These are phyloP conservation scores for Penicillium pancosmium DNA, from an alignment of 495 filamentous ascomycete species.

Conservation along the genomic window DNA sequence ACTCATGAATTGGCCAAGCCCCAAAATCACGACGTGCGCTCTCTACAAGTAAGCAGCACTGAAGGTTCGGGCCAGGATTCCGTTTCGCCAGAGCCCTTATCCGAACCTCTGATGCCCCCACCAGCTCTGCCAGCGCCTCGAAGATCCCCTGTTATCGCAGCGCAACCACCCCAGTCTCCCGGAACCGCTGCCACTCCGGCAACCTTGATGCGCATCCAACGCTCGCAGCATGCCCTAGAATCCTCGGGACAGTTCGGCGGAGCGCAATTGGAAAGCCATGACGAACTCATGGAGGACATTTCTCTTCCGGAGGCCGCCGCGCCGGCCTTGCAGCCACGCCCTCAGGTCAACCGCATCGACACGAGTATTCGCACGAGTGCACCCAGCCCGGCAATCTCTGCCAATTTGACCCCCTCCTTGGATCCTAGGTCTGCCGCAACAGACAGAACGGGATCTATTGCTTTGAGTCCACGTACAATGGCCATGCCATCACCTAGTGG, in stretches of 20 bases:
- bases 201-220: conserved; percentile 76
- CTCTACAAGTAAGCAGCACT: conserved; percentile 48
- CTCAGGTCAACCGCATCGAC: conserved; percentile 48
- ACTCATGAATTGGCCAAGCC: conserved; percentile 36
- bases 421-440: conserved; percentile 32
- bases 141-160: conserved; percentile 56
- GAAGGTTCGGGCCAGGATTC: conserved; percentile 69
- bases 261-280: conserved; percentile 39
- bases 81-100: conserved; percentile 70
- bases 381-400: conserved; percentile 32
- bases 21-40: conserved; percentile 38
- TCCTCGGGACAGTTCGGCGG: conserved; percentile 31
- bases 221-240: conserved; percentile 36
- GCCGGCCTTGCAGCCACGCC: conserved; percentile 29
- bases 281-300: conserved; percentile 69
- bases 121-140: conserved; percentile 58
- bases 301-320: conserved; percentile 66
- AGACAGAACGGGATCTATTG: conserved; percentile 32
- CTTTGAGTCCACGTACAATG: conserved; percentile 38
- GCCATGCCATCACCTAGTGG: conserved; percentile 51
- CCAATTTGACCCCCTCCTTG: conserved; percentile 34
- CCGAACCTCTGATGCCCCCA: conserved; percentile 72
- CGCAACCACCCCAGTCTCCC: conserved; percentile 35
- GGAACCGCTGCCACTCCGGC: conserved; percentile 73
- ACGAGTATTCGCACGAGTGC: conserved; percentile 36